Evolutionary conservation across 768 basidiomycete genomes (phyloP).

Genomic region (Boletus subparvulus): DNA sequence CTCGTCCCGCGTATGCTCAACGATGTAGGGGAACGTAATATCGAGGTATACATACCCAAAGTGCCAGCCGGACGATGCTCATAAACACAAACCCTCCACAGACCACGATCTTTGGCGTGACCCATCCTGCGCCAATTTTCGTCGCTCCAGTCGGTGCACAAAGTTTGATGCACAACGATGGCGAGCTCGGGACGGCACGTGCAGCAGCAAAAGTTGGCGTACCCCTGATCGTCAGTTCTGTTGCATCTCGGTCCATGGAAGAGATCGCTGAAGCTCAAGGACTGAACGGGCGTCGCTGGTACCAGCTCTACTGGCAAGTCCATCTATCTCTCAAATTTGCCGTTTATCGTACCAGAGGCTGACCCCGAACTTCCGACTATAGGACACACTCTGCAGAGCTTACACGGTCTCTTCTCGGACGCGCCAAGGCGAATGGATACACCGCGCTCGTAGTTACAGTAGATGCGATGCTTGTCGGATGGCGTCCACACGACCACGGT

Average conservation of each 20-base stretch:
- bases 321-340: too few relatives aligned
- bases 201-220: conserved; percentile 48
- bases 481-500: conserved; percentile 45
- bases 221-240: conserved; percentile 33
- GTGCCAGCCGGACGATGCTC: not conserved
- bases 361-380: not conserved
- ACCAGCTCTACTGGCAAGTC: conserved; percentile 46
- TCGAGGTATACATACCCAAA: conserved; percentile 39
- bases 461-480: conserved; percentile 44
- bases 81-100: conserved; percentile 20
- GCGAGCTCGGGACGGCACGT: conserved; percentile 45
- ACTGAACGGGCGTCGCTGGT: conserved; percentile 44
- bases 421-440: conserved; percentile 43
- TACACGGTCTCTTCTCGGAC: conserved; percentile 41
- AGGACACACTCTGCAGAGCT: conserved; percentile 42
- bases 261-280: conserved; percentile 48
- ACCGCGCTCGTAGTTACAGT: conserved; percentile 46
- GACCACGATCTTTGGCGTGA: conserved; percentile 61
- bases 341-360: not conserved
- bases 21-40: conserved; percentile 47
- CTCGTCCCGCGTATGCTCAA: conserved; percentile 59
- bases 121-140: conserved; percentile 42
- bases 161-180: conserved; percentile 44
- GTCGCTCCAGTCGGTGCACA: conserved; percentile 61
- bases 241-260: conserved; percentile 48